These are phyloP conservation scores for Trichoderma semiorbis DNA, from an alignment of 2,329 filamentous ascomycete species.

Conservation along the genomic window DNA sequence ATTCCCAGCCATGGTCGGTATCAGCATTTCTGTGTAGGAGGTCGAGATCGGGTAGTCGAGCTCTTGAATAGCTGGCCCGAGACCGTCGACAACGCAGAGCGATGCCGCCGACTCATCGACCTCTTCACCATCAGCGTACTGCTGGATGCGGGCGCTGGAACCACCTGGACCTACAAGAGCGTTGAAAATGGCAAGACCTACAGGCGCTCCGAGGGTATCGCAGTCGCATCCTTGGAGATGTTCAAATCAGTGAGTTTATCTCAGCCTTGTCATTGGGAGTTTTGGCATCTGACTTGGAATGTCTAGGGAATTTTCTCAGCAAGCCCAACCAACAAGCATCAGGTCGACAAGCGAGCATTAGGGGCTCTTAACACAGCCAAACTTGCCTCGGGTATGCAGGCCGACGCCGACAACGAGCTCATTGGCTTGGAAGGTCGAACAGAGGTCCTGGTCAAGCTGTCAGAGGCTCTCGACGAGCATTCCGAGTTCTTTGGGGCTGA, in stretches of 20 bases:
- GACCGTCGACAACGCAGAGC: slow-evolving; percentile 67
- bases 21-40: slow-evolving; percentile 82
- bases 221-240: slow-evolving; percentile 77
- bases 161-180: slow-evolving; percentile 88
- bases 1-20: slow-evolving; percentile 87
- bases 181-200: slow-evolving; percentile 81
- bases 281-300: neutral
- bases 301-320: slow-evolving; percentile 77
- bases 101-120: slow-evolving; percentile 71
- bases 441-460: slow-evolving; percentile 71
- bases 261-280: neutral
- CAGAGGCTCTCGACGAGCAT: slow-evolving; percentile 70
- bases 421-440: slow-evolving; percentile 83
- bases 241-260: slow-evolving; percentile 66
- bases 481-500: slow-evolving; percentile 79
- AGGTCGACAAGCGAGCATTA: slow-evolving; percentile 83
- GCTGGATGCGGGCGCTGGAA: slow-evolving; percentile 85
- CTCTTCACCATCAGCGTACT: slow-evolving; percentile 77
- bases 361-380: slow-evolving; percentile 68
- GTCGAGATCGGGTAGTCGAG: slow-evolving; percentile 68
- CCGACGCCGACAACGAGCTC: slow-evolving; percentile 73
- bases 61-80: slow-evolving; percentile 67
- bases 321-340: slow-evolving; percentile 73
- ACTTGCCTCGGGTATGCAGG: slow-evolving; percentile 76
- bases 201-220: slow-evolving; percentile 81